Conservation (phyloP, 2,329 filamentous ascomycete species). For the Penicillium concentricum region DNA sequence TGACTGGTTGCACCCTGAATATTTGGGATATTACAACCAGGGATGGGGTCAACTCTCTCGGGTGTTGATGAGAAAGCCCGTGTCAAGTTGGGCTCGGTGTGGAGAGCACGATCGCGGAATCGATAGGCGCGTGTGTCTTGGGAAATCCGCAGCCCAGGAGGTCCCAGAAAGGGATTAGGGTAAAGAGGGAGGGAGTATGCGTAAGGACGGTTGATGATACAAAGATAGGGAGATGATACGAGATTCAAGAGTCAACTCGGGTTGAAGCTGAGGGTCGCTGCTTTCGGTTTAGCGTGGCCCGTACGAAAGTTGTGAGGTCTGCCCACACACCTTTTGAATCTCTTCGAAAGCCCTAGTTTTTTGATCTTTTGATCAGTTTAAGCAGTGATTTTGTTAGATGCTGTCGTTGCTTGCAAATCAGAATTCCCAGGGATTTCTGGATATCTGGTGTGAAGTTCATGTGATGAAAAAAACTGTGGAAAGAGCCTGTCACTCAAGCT, state of each 20-base stretch:
- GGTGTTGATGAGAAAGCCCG: conserved; percentile 23
- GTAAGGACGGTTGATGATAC: conserved; percentile 31
- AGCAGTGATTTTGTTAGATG: not conserved
- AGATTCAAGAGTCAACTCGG: conserved; percentile 30
- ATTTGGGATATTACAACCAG: conserved; percentile 35
- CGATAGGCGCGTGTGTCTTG: conserved; percentile 19
- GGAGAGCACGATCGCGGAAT: conserved; percentile 22
- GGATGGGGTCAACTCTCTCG: conserved; percentile 25
- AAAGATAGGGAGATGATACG: conserved; percentile 33
- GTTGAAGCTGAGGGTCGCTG: conserved; percentile 43
- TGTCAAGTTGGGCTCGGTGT: conserved; percentile 12
- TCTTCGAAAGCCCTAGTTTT: not conserved
- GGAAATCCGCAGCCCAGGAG: conserved; percentile 27
- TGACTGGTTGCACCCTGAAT: conserved; percentile 31
- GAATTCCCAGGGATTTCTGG: not conserved
- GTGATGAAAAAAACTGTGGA: not conserved
- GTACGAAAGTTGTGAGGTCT: conserved; percentile 24
- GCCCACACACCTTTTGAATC: conserved; percentile 22
- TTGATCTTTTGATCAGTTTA: not conserved
- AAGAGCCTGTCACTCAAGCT: conserved; percentile 1
- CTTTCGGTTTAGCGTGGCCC: conserved; percentile 42
- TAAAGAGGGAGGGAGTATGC: conserved; percentile 17
- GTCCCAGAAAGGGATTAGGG: conserved; percentile 27
- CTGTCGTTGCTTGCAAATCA: not conserved
- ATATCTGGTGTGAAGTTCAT: not conserved